phyloP scores from a whole-genome alignment of 768 basidiomycete species.

The Kondoa subrosea region DNA sequence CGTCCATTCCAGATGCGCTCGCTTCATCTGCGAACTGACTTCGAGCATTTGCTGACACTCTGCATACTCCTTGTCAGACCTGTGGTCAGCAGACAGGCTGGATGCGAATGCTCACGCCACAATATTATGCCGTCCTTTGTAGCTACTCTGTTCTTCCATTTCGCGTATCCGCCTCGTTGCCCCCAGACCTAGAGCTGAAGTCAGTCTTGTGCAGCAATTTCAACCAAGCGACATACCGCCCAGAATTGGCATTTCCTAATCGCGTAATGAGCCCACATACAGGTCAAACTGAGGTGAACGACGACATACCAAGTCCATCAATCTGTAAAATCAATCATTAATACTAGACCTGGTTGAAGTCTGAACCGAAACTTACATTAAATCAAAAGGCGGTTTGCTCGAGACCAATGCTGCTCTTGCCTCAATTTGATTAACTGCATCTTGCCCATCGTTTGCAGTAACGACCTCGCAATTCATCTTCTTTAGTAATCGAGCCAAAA shows the following conservation, averaged over 20 bases:
- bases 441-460: conserved; percentile 13
- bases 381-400: not conserved
- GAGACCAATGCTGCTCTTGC: not conserved
- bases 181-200: conserved; percentile 2
- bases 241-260: conserved; percentile 18
- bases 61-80: not conserved
- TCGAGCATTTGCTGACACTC: conserved; percentile 15
- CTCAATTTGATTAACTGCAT: conserved; percentile 10
- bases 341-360: not conserved
- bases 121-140: conserved; percentile 12
- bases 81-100: not conserved
- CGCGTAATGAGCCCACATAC: too few species aligned
- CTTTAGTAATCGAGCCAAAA: conserved; percentile 11
- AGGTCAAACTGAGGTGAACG: too few species aligned
- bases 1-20: conserved; percentile 15
- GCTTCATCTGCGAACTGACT: conserved; percentile 12
- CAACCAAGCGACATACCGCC: not conserved
- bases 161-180: conserved; percentile 13
- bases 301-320: conserved; percentile 21
- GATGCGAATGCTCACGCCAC: conserved; percentile 7
- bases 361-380: not conserved
- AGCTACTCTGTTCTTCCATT: conserved; percentile 4
- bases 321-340: conserved; percentile 14
- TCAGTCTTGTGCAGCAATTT: not conserved
- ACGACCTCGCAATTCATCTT: conserved; percentile 13